Base-by-base conservation (phyloP, 2,329 filamentous ascomycete genomes). In the Sordariomycetes sp. region DNA sequence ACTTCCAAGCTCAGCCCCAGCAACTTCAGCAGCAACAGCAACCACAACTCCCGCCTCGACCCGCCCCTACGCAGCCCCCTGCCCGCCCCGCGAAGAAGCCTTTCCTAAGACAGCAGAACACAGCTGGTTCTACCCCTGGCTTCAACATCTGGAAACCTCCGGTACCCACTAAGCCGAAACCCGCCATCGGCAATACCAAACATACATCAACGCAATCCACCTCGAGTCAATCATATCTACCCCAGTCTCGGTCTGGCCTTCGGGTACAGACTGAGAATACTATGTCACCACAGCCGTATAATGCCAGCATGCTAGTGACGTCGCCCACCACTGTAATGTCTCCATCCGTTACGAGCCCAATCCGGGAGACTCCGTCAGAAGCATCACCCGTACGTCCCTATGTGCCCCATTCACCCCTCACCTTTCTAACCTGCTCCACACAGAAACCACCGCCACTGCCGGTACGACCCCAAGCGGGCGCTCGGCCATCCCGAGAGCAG, bases 151-250 rank as follows among this genome's bases (percentile, higher is more conserved):
- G 59, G 59, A 70, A 69, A 54, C 72, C 72, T 7, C 70, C 72
- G 1, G 63, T 72, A 10, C 70, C 71, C 32, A 68, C 70, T 35
- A 70, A 68, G 36, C 68, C 70, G 10, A 74, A 74, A 59, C 68
- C 71, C 12, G 63, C 67, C 34, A 64, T 71, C 57, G 17, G 51
- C 32, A 32, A 53, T 54, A 55, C 57, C 42, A 60, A 56, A 15
- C 55, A 56, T 10, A 17, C 45, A 3, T 50, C 45, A 22, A 50
- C 22, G 20, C 12, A 20, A 24, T 50, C 45, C 8, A 50, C 45
- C 3, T 13, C 45, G n/a, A 50, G 24, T 50, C 10, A n/a, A 20
- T 24, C 45, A 12, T 60, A 59, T 53, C 61, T 60, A 28, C 61
- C 62, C 13, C 52, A 62, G 28, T 60, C 57, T 20, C 42, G 58